Conservation (phyloP, 306 rosid species). For the Macrotyloma uniflorum region DNA sequence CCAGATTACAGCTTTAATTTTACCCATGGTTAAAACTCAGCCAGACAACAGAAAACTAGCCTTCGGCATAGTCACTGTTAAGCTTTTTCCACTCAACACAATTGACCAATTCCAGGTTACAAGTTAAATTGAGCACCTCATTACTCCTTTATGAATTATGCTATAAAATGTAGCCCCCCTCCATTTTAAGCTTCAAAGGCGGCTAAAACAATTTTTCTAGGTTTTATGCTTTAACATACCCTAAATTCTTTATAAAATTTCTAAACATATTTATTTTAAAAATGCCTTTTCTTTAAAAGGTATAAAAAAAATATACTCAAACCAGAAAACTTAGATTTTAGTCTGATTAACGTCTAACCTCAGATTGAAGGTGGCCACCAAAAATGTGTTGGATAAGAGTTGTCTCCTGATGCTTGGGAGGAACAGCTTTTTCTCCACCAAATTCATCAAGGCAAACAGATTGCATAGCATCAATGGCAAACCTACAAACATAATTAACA, state of each 20-base stretch:
- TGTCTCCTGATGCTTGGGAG: constrained; percentile 65
- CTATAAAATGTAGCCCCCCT: neutral
- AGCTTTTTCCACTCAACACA: neutral
- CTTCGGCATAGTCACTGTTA: neutral
- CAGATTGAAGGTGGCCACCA: constrained; percentile 92
- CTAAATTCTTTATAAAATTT: no score
- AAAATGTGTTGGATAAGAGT: constrained; percentile 86
- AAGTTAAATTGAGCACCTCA: neutral
- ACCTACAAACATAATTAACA: constrained; percentile 48
- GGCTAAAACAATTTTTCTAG: no score
- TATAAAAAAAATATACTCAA: no score
- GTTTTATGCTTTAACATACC: no score
- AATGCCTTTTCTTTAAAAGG: no score
- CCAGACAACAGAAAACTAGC: neutral
- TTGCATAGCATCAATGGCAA: constrained; percentile 89
- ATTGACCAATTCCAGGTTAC: neutral
- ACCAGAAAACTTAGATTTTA: neutral
- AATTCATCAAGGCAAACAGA: constrained; percentile 81
- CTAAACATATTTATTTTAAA: no score
- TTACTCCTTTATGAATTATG: neutral
- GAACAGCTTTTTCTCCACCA: constrained; percentile 87
- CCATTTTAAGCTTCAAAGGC: no score
- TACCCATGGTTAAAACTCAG: constrained; percentile 1
- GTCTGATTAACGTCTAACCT: constrained; percentile 51
- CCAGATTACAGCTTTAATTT: neutral